phyloP scores from a whole-genome alignment of 306 rosid genomes.

The Cucurbita moschata region DNA sequence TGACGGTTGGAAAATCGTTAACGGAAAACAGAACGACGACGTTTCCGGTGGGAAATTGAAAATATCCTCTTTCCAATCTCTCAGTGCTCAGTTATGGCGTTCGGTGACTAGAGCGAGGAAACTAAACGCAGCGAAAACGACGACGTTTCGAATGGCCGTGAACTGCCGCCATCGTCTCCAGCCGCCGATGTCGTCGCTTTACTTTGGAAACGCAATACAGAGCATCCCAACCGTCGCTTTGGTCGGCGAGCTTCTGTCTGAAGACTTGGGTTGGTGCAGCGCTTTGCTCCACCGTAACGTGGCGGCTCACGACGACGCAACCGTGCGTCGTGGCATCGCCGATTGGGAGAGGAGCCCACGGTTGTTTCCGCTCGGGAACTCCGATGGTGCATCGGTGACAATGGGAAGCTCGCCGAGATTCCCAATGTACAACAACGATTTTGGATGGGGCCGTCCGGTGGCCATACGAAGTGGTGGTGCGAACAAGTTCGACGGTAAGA shows the following conservation, averaged over 20 bases:
- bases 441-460: slow-evolving; percentile 74
- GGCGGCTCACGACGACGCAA: slow-evolving; percentile 37
- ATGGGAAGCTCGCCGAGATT: slow-evolving; percentile 92
- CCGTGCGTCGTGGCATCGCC: slow-evolving; percentile 49
- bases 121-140: slow-evolving; percentile 25
- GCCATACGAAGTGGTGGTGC: slow-evolving; percentile 64
- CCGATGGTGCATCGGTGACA: slow-evolving; percentile 73
- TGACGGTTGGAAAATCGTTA: slow-evolving; percentile 24
- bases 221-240: slow-evolving; percentile 66
- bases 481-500: slow-evolving; percentile 84
- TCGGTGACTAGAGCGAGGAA: slow-evolving; percentile 71
- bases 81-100: slow-evolving; percentile 75
- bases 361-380: slow-evolving; percentile 68
- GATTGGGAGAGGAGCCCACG: slow-evolving; percentile 68
- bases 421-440: slow-evolving; percentile 77
- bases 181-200: slow-evolving; percentile 52
- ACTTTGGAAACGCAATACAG: slow-evolving; percentile 88
- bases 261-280: slow-evolving; percentile 47
- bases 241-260: slow-evolving; percentile 30
- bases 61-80: slow-evolving; percentile 77
- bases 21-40: slow-evolving; percentile 8
- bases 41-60: slow-evolving; percentile 4
- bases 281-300: slow-evolving; percentile 56
- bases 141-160: slow-evolving; percentile 90
- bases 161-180: slow-evolving; percentile 68